A percentile compares a stretch with the other conserved stretches of the same genome.
phyloP scores from a whole-genome alignment of 2,329 filamentous ascomycete genomes.

The Xylariaceae sp. region DNA sequence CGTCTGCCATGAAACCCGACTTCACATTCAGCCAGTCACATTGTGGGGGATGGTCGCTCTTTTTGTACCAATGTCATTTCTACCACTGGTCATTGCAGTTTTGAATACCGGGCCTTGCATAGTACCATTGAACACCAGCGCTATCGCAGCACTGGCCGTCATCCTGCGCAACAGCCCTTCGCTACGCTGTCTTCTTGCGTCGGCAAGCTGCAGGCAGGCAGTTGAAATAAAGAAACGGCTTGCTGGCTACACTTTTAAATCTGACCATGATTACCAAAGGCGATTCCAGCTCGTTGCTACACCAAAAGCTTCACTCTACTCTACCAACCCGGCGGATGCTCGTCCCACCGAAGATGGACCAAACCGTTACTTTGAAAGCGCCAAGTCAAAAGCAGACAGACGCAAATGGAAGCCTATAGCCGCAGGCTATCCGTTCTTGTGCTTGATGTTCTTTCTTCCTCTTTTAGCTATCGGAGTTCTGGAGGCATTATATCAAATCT shows the following conservation, averaged over 20 bases:
- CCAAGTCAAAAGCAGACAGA: neutral
- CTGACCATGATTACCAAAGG: neutral
- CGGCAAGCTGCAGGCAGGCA: neutral
- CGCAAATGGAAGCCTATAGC: neutral
- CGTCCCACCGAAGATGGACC: too few relatives aligned
- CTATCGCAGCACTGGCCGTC: neutral
- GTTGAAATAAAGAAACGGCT: constrained; percentile 1
- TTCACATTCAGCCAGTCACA: neutral
- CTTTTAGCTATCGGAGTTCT: neutral
- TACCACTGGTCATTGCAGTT: neutral
- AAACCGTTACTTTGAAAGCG: neutral
- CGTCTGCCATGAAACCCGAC: neutral
- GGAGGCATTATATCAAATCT: neutral
- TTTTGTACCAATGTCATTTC: neutral
- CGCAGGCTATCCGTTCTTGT: neutral
- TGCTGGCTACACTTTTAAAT: neutral
- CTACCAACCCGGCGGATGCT: neutral
- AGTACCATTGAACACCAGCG: neutral
- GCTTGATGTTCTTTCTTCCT: neutral
- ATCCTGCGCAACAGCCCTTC: too few relatives aligned
- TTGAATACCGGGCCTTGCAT: neutral
- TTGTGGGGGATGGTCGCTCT: neutral
- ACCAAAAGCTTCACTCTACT: neutral
- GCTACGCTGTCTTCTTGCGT: neutral
- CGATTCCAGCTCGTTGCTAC: neutral